Percentiles rank a stretch among this genome's conserved stretches.
These are phyloP conservation scores for Choiromyces venosus DNA, from an alignment of 495 filamentous ascomycete species.

Conservation along the genomic window DNA sequence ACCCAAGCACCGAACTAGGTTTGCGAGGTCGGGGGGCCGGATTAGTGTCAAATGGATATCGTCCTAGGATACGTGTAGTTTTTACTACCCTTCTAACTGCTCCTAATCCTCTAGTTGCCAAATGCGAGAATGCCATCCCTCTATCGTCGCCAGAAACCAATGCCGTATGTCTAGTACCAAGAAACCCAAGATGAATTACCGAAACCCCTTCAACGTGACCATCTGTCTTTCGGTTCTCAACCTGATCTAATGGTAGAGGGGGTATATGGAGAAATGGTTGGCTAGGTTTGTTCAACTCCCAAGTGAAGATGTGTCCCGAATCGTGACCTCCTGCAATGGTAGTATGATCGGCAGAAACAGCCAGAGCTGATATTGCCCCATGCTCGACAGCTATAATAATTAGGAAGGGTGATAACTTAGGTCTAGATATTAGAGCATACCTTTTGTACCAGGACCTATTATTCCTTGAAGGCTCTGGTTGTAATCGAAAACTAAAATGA, in stretches of 20 bases:
- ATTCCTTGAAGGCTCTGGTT: slow-evolving; percentile 89
- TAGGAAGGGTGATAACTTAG: slow-evolving; percentile 9
- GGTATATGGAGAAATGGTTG: slow-evolving; percentile 85
- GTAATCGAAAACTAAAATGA: slow-evolving; percentile 93
- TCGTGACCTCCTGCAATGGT: slow-evolving; percentile 87
- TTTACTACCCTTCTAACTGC: slow-evolving; percentile 78
- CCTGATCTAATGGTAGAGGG: slow-evolving; percentile 60
- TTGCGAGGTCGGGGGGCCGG: slow-evolving; percentile 65
- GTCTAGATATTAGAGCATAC: slow-evolving; percentile 46
- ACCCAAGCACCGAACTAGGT: slow-evolving; percentile 90
- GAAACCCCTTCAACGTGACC: slow-evolving; percentile 72
- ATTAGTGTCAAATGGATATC: slow-evolving; percentile 65
- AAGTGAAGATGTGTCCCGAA: slow-evolving; percentile 90
- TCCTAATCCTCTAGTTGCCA: slow-evolving; percentile 86
- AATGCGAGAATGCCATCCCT: slow-evolving; percentile 97
- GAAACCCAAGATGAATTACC: slow-evolving; percentile 84
- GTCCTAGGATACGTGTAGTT: slow-evolving; percentile 81
- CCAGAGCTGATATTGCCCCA: slow-evolving; percentile 77
- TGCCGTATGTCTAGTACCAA: slow-evolving; percentile 92
- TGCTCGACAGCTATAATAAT: slow-evolving; percentile 69
- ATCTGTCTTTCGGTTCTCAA: slow-evolving; percentile 63
- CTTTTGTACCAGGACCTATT: slow-evolving; percentile 90
- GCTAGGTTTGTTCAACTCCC: slow-evolving; percentile 77
- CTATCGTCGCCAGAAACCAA: slow-evolving; percentile 94
- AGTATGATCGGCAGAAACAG: slow-evolving; percentile 86